A percentile compares a stretch with the other conserved stretches of the same genome.
Evolutionary conservation across 345 rosid genomes (phyloP).

Genomic region (Mallotus nudiflorus): DNA sequence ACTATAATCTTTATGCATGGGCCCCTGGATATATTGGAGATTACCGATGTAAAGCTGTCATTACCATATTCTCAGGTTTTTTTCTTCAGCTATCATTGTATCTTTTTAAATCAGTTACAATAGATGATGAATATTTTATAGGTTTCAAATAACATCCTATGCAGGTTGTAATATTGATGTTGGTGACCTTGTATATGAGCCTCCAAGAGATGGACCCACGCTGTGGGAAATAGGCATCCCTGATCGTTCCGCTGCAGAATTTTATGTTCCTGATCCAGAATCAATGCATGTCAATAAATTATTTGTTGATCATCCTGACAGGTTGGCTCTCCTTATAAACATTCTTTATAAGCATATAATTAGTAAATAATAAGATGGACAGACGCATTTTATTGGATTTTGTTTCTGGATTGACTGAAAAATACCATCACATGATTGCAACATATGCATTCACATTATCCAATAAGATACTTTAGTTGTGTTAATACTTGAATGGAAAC

Average conservation of each 20-base stretch:
- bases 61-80: conserved; percentile 60
- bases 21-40: conserved; percentile 90
- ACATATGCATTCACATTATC: background rate
- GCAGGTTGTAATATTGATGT: conserved; percentile 56
- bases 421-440: background rate
- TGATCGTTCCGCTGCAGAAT: conserved; percentile 81
- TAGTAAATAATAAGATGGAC: background rate
- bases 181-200: conserved; percentile 69
- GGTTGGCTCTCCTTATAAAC: conserved; percentile 37
- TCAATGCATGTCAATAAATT: conserved; percentile 62
- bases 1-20: conserved; percentile 79
- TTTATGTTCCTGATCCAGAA: conserved; percentile 80
- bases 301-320: conserved; percentile 63
- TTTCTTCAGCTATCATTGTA: background rate
- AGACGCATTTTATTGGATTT: background rate
- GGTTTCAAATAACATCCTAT: background rate
- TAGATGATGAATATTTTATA: background rate
- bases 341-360: background rate
- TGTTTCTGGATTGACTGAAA: background rate
- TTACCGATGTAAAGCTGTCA: conserved; percentile 43
- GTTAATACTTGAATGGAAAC: background rate
- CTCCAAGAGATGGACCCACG: conserved; percentile 90
- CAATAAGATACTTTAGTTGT: background rate
- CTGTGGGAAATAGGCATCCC: conserved; percentile 96
- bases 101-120: background rate